Base-by-base conservation (phyloP, 2,329 filamentous ascomycete genomes). In the Tolypocladium capitatum region DNA sequence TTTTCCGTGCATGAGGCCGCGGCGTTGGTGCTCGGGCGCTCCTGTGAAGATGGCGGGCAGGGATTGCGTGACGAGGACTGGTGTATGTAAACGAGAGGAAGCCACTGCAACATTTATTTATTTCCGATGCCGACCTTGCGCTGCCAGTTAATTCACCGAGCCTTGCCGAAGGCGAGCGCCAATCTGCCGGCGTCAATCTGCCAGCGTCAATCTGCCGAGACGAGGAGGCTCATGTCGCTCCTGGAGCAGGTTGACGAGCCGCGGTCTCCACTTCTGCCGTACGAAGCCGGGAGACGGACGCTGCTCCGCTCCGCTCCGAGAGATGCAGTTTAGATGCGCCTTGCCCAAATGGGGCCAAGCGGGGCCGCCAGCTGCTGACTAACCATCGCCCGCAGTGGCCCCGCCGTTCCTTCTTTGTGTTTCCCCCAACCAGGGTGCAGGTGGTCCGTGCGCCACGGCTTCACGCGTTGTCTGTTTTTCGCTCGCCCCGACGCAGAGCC, bases 401-500 rank as follows among this genome's bases (percentile, higher is more conserved):
- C 35, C 18, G 16, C 4, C 7, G 18, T 21, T 21, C 32, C 14
- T 30, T 33, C 33, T 36, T 36, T 20, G 16, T 6, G 20, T 16
- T n/a, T n/a, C n/a, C 30, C 10, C 14, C 30, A 24, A 30, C 38
- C n/a, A 31, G 30, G 32, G 31, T 33, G 36, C n/a, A 27, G 14
- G n/a, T 48, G 47, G 47, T 21, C 47, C 47, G 47, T 49, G 47
- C 47, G 24, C 35, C 16, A 27, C 46, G 40, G 41, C 40, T 44
- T 66, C 65, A 67, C 66, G 66, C 66, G 66, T 65, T 60, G 54
- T 58, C 61, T 67, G 62, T 66, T 66, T 67, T 68, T 65, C 60
- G 55, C 57, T 58, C 54, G 52, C 50, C 50, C 49, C 52, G 49
- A 52, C 50, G 52, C 49, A 55, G 56, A 60, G 57, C 58, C 56